Percentiles rank a stretch among this genome's conserved stretches.
phyloP scores from a whole-genome alignment of 176 grass and related monocot species.

The Eragrostis curvula region DNA sequence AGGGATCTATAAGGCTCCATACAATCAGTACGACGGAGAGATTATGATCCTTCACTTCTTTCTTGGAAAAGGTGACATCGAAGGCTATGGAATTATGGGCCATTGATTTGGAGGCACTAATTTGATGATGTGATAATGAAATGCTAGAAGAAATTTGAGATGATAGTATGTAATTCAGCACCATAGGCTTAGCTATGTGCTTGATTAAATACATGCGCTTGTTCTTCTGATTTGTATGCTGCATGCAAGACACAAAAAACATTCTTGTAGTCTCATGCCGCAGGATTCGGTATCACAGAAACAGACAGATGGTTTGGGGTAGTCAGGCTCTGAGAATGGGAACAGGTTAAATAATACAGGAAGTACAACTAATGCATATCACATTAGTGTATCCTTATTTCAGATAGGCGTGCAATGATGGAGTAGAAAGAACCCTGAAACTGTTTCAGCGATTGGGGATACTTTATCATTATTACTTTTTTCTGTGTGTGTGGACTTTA shows the following conservation, averaged over 20 bases:
- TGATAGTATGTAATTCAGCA: conserved; percentile 5
- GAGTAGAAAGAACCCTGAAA: too few relatives aligned
- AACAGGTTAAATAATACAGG: too few relatives aligned
- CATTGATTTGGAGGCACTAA: neutral
- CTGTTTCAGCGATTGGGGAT: too few relatives aligned
- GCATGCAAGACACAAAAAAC: neutral
- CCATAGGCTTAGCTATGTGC: neutral
- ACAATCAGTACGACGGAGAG: neutral
- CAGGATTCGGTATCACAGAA: neutral
- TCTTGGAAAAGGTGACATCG: conserved; percentile 6
- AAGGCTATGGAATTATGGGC: neutral
- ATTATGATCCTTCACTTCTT: neutral
- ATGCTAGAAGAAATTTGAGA: neutral
- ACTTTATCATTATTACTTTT: conserved; percentile 17
- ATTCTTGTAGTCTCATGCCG: neutral
- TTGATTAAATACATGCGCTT: too few relatives aligned
- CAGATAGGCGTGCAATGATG: too few relatives aligned
- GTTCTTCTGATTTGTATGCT: neutral
- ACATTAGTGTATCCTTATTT: neutral
- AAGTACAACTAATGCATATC: too few relatives aligned
- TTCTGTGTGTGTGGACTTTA: too few relatives aligned
- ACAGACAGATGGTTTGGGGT: neutral
- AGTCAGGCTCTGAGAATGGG: neutral
- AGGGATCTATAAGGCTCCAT: neutral
- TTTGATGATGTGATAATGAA: neutral